Evolutionary conservation across 495 filamentous ascomycete genomes (phyloP).

Genomic region (Penicillium cinerascens): DNA sequence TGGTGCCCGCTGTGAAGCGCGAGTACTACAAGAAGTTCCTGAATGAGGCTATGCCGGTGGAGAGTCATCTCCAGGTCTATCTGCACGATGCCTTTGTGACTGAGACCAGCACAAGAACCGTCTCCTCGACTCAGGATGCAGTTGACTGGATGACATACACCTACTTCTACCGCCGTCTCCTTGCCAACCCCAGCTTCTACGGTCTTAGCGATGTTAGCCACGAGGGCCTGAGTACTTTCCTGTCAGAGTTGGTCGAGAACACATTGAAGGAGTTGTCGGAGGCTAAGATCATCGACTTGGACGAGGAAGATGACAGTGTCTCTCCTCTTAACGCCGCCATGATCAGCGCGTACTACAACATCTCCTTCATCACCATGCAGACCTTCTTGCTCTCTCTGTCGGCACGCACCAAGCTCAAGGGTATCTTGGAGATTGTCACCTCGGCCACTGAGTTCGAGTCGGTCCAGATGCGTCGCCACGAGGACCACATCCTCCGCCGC

Average conservation of each 20-base stretch:
- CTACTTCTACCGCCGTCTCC: slow-evolving; percentile 96
- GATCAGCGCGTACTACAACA: slow-evolving; percentile 99
- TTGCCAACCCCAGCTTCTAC: slow-evolving; percentile 97
- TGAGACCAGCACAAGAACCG: slow-evolving; percentile 90
- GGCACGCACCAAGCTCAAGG: slow-evolving; percentile 86
- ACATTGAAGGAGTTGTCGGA: slow-evolving; percentile 89
- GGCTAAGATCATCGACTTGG: slow-evolving; percentile 92
- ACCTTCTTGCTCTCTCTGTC: slow-evolving; percentile 96
- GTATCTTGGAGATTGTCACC: slow-evolving; percentile 93
- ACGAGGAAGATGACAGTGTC: slow-evolving; percentile 93
- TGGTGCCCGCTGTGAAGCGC: slow-evolving; percentile 89
- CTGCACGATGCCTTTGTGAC: slow-evolving; percentile 95
- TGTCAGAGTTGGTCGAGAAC: slow-evolving; percentile 92
- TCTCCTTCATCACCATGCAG: slow-evolving; percentile 99
- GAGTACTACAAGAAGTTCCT: slow-evolving; percentile 99
- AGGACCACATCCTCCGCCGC: slow-evolving; percentile 80
- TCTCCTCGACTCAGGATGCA: slow-evolving; percentile 92
- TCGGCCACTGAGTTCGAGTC: slow-evolving; percentile 95
- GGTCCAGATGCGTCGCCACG: slow-evolving; percentile 91
- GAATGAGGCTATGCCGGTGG: slow-evolving; percentile 91
- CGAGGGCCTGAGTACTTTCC: slow-evolving; percentile 86
- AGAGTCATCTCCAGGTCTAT: slow-evolving; percentile 87
- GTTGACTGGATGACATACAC: slow-evolving; percentile 98
- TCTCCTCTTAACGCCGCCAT: slow-evolving; percentile 90
- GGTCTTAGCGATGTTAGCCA: slow-evolving; percentile 84